Evolutionary conservation across 768 basidiomycete genomes (phyloP).

Genomic region (Pisolithus marmoratus): DNA sequence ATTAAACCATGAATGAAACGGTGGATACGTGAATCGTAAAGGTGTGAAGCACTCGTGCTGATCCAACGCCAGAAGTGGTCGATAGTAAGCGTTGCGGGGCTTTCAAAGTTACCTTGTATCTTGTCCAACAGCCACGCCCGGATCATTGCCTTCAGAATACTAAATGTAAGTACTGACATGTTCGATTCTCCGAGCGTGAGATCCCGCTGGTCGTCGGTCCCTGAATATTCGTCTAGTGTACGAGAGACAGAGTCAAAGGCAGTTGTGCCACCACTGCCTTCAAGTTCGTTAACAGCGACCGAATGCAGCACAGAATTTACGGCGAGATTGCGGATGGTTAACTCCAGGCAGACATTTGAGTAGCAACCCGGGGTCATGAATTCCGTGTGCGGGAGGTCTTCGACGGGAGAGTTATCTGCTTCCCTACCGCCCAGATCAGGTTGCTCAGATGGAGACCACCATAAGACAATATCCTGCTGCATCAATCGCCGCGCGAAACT

Average conservation of each 20-base stretch:
- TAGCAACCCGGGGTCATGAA: slow-evolving; percentile 83
- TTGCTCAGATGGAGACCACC: slow-evolving; percentile 90
- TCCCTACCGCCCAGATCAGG: slow-evolving; percentile 95
- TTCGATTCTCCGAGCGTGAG: slow-evolving; percentile 86
- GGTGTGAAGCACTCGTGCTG: slow-evolving; percentile 72
- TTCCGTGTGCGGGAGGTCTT: slow-evolving; percentile 80
- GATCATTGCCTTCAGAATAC: slow-evolving; percentile 80
- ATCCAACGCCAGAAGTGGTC: slow-evolving; percentile 99
- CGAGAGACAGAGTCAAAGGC: slow-evolving; percentile 92
- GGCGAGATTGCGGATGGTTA: slow-evolving; percentile 87
- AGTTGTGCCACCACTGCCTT: slow-evolving; percentile 89
- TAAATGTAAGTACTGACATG: slow-evolving; percentile 82
- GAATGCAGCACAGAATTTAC: slow-evolving; percentile 94
- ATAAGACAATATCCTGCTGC: slow-evolving; percentile 86
- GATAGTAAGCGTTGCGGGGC: slow-evolving; percentile 64
- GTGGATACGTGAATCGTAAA: slow-evolving; percentile 92
- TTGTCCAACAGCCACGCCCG: slow-evolving; percentile 89
- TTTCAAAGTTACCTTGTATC: slow-evolving; percentile 58
- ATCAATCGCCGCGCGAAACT: slow-evolving; percentile 84
- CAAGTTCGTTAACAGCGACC: slow-evolving; percentile 92
- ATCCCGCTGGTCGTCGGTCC: slow-evolving; percentile 51
- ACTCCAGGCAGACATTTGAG: slow-evolving; percentile 86
- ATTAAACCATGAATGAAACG: slow-evolving; percentile 92
- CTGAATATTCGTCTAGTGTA: slow-evolving; percentile 85
- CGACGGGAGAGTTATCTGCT: slow-evolving; percentile 69